phyloP scores from a whole-genome alignment of 768 basidiomycete genomes.

The Pisolithus microcarpus region DNA sequence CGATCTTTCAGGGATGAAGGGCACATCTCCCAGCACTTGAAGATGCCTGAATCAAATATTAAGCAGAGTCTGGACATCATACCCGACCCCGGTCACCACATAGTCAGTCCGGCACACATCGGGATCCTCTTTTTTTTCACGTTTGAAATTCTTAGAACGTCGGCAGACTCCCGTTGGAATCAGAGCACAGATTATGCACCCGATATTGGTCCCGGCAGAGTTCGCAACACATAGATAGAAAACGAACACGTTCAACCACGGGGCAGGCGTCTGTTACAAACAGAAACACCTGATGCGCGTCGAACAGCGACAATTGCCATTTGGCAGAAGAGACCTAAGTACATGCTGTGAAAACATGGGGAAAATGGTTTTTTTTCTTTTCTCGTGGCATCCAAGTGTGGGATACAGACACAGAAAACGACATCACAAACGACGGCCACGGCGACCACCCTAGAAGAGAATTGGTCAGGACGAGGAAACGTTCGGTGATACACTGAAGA shows the following conservation, averaged over 20 bases:
- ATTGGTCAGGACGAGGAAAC: constrained; percentile 1
- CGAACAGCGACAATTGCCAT: constrained; percentile 73
- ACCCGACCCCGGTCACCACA: no score
- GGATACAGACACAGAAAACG: constrained; percentile 6
- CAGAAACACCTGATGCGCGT: constrained; percentile 68
- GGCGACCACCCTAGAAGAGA: constrained; percentile 81
- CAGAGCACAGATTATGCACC: background rate
- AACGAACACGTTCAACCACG: constrained; percentile 53
- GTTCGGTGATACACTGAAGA: background rate
- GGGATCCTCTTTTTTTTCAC: no score
- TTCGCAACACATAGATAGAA: background rate
- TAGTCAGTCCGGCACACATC: no score
- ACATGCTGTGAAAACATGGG: constrained; percentile 27
- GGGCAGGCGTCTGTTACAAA: constrained; percentile 47
- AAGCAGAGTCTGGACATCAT: no score
- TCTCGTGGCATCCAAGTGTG: constrained; percentile 9
- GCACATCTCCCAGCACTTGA: no score
- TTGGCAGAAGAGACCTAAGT: constrained; percentile 23
- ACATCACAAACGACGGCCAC: constrained; percentile 87
- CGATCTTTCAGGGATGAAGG: no score
- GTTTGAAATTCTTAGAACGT: no score
- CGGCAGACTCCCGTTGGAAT: background rate
- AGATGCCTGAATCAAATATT: no score
- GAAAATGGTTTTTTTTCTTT: constrained; percentile 18
- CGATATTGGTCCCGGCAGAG: no score